Conservation (phyloP, 2,329 filamentous ascomycete genomes). For the Fusarium sacchari region DNA sequence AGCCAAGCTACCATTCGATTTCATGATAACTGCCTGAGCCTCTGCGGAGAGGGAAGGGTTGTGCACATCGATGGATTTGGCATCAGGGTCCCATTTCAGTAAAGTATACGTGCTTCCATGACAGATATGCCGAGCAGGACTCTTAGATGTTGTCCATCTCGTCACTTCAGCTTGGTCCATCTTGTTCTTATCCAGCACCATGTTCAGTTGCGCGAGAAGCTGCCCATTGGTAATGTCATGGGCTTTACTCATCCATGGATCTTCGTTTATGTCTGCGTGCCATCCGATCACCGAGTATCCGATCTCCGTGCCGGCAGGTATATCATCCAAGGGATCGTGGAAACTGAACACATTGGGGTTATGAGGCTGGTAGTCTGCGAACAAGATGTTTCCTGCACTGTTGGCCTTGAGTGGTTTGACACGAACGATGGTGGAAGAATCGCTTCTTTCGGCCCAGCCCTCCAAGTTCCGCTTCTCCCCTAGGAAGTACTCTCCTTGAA, state of each 20-base stretch:
- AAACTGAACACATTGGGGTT: neutral
- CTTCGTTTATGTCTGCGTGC: neutral
- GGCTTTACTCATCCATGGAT: rapidly evolving
- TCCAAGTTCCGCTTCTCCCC: neutral
- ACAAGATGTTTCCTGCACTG: neutral
- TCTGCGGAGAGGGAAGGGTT: neutral
- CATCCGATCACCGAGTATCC: neutral
- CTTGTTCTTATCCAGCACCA: neutral
- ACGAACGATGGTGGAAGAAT: neutral
- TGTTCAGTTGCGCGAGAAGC: neutral
- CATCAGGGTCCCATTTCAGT: neutral
- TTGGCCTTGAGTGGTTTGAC: neutral
- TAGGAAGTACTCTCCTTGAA: neutral
- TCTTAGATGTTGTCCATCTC: neutral
- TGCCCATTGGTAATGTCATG: neutral
- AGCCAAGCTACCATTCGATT: neutral
- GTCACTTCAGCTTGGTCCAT: neutral
- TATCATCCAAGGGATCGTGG: neutral
- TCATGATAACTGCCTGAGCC: neutral
- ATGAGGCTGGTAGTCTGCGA: neutral
- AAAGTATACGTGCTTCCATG: neutral
- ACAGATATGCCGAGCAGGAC: neutral
- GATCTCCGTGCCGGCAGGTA: neutral
- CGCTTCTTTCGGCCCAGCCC: neutral
- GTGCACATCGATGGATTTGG: neutral